Base-by-base conservation (phyloP, 495 filamentous ascomycete genomes). In the Trichocladium antarcticum region DNA sequence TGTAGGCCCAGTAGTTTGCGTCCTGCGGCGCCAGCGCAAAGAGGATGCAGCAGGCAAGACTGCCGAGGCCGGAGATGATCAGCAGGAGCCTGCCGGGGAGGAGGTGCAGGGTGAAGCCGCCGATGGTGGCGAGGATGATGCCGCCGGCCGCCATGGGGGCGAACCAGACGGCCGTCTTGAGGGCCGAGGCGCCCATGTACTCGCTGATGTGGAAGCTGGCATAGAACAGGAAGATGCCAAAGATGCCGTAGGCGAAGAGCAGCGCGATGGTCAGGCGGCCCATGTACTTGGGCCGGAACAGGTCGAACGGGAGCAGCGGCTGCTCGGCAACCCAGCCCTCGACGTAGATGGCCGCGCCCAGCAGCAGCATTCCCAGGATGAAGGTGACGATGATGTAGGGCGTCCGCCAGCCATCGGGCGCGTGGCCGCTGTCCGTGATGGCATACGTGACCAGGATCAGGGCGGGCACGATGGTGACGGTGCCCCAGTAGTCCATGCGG, bases 151-250 rank as follows among this genome's bases (percentile, higher is more conserved):
- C 84, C 74, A 90, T 82, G 1, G 88, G 88, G 0, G 73, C 69
- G 48, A 82, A 86, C 84, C 85, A 95, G 6, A 83, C 84, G 1
- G 84, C 84, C 1, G 85, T 77, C 50, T 81, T 78, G 3, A 95
- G 66, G 0, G 87, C 81, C 1, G 71, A 66, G 1, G 71, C 77
- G 15, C 74, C 68, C 71, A 93, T 81, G 21, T 84, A 74, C 24
- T 66, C 72, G 53, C 79, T 59, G 65, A 87, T 84, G 61, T 94
- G 89, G 43, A 88, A 74, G 15, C 82, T 85, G 0, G 79, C 74
- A 54, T 92, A 93, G 20, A 93, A 78, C 10, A 92, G 63, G 42
- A 80, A 92, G 28, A 90, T 75, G 0, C 85, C 85, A 41, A 92
- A 73, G 9, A 77, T 76, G 1, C 87, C 88, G 51, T 89, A 92